Conservation (phyloP, 768 basidiomycete genomes). For the Psilocybe sp. region DNA sequence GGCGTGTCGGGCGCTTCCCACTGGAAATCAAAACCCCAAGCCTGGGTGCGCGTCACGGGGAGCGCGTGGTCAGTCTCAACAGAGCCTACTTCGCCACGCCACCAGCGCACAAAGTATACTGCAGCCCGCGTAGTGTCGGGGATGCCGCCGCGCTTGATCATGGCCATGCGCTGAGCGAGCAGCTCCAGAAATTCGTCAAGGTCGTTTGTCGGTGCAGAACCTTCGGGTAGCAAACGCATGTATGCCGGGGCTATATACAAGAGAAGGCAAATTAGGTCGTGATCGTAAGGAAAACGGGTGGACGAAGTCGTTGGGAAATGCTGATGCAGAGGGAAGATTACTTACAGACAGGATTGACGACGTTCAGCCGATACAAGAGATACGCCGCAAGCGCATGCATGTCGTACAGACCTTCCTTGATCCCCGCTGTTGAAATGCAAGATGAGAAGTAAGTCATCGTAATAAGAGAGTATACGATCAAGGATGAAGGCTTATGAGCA, state of each 20-base stretch:
- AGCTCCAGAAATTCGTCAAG: conserved; percentile 63
- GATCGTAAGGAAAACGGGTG: neutral
- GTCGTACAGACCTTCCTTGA: conserved; percentile 91
- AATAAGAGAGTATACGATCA: too few species aligned
- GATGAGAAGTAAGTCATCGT: too few species aligned
- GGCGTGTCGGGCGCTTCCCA: conserved; percentile 40
- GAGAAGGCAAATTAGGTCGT: conserved; percentile 6
- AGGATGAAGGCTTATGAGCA: conserved; percentile 16
- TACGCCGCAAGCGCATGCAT: conserved; percentile 83
- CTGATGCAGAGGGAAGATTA: conserved; percentile 15
- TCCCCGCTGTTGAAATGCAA: conserved; percentile 59
- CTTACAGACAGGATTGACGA: conserved; percentile 71
- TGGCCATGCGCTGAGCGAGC: conserved; percentile 76
- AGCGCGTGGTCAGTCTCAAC: conserved; percentile 8
- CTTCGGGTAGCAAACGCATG: conserved; percentile 55
- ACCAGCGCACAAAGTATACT: conserved; percentile 82
- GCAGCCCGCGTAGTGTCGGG: conserved; percentile 72
- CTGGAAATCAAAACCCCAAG: conserved; percentile 87
- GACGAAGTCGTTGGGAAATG: neutral
- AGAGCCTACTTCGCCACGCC: conserved; percentile 70
- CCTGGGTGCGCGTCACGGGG: conserved; percentile 32
- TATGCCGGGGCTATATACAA: conserved; percentile 61
- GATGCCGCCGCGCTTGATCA: conserved; percentile 75
- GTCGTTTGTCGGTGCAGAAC: conserved; percentile 55
- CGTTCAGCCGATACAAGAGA: conserved; percentile 80